These are phyloP conservation scores for Williopsis jadinii DNA, from an alignment of 1,139 yeast species.

Conservation along the genomic window DNA sequence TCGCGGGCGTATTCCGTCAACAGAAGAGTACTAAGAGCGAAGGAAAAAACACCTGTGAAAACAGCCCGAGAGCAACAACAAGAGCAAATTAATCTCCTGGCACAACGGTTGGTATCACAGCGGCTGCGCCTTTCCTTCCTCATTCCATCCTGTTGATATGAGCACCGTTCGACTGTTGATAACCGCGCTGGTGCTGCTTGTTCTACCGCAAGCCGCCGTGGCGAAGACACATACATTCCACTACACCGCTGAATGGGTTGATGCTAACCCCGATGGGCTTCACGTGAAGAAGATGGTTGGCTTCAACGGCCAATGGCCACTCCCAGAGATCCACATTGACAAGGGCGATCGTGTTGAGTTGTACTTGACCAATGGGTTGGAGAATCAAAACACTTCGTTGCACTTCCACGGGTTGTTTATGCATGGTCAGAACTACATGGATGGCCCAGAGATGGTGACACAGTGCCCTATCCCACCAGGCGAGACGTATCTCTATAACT, in stretches of 20 bases:
- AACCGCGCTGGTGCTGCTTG: no score
- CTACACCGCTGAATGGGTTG: slow-evolving; percentile 48
- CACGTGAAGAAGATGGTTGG: slow-evolving; percentile 49
- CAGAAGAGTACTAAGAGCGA: no score
- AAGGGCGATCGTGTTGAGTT: slow-evolving; percentile 56
- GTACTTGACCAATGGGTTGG: slow-evolving; percentile 52
- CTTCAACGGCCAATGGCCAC: slow-evolving; percentile 66
- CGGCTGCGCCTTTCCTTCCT: no score
- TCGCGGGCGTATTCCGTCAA: no score
- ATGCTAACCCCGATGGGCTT: slow-evolving; percentile 61
- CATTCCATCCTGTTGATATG: no score
- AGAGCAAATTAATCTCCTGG: no score
- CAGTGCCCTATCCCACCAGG: slow-evolving; percentile 76
- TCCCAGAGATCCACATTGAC: slow-evolving; percentile 59
- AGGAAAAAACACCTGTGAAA: no score
- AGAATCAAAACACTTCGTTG: slow-evolving; percentile 48
- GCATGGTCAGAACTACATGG: slow-evolving; percentile 55
- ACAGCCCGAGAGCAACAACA: no score
- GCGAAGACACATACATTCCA: slow-evolving; percentile 46
- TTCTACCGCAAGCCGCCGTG: slow-evolving; percentile 5
- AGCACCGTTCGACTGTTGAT: no score
- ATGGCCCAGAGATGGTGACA: slow-evolving; percentile 72
- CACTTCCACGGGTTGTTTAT: slow-evolving; percentile 78
- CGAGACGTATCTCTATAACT: slow-evolving; percentile 53
- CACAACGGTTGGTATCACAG: no score